Conservation (phyloP, 768 basidiomycete species). For the Thelephora ganbajun region DNA sequence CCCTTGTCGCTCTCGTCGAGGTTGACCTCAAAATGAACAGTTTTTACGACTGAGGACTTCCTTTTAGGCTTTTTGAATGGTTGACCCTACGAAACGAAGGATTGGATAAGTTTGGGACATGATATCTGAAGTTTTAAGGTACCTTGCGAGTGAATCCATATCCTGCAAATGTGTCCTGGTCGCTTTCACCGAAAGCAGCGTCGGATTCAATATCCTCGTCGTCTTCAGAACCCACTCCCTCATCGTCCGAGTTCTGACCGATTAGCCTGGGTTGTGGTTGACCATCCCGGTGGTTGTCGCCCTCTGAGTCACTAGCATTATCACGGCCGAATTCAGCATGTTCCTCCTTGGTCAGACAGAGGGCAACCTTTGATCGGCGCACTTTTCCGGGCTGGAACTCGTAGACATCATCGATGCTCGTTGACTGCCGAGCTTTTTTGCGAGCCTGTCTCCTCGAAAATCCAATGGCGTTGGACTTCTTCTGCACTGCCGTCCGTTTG, state of each 20-base stretch:
- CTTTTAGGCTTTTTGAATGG: constrained; percentile 13
- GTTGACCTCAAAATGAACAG: constrained; percentile 46
- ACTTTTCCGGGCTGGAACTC: constrained; percentile 41
- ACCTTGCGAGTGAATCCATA: constrained; percentile 31
- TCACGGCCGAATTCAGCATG: constrained; percentile 12
- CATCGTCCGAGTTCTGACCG: constrained; percentile 52
- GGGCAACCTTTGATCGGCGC: constrained; percentile 35
- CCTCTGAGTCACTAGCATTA: constrained; percentile 26
- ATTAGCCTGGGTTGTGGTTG: constrained; percentile 30
- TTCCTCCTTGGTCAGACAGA: constrained; percentile 48
- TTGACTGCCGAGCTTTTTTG: constrained; percentile 15
- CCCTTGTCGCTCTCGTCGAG: constrained; percentile 39
- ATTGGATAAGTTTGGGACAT: not conserved
- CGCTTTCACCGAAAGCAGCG: constrained; percentile 70
- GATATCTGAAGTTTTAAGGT: constrained; percentile 6
- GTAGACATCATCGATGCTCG: constrained; percentile 38
- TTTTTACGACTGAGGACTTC: constrained; percentile 5
- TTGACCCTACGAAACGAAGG: too few species aligned
- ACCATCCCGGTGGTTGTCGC: constrained; percentile 11
- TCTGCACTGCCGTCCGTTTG: constrained; percentile 1
- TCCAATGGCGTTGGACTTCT: constrained; percentile 30
- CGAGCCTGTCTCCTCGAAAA: constrained; percentile 36
- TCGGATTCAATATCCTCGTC: constrained; percentile 85
- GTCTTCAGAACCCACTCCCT: constrained; percentile 38
- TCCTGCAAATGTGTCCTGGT: constrained; percentile 64